Evolutionary conservation across 1,284 basidiomycete genomes (phyloP).

Genomic region (Rhodotorula sp.): DNA sequence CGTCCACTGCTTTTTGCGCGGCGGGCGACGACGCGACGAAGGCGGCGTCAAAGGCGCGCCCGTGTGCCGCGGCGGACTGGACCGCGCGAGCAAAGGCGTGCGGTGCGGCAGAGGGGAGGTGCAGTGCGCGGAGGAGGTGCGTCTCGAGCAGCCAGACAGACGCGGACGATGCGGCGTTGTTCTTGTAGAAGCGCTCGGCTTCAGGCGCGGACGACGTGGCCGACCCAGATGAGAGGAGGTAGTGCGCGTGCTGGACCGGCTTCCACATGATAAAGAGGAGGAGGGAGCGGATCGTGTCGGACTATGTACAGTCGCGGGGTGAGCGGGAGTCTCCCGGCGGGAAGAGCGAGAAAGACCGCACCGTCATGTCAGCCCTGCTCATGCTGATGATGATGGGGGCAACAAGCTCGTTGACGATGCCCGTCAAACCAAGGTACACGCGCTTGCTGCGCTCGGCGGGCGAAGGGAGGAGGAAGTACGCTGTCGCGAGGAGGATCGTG

Average conservation of each 20-base stretch:
- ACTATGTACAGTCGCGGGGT: background rate
- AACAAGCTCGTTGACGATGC: constrained; percentile 23
- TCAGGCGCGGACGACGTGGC: background rate
- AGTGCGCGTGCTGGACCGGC: constrained; percentile 21
- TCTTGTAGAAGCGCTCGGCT: constrained; percentile 15
- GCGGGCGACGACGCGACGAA: background rate
- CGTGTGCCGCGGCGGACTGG: background rate
- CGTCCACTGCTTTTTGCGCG: background rate
- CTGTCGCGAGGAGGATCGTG: constrained; percentile 31
- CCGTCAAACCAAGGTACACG: constrained; percentile 16
- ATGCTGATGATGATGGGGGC: constrained; percentile 13
- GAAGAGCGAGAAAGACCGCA: background rate
- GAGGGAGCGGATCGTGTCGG: constrained; percentile 12
- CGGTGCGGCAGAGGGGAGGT: background rate
- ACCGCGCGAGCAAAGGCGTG: background rate
- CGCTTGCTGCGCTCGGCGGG: background rate
- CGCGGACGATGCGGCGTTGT: constrained; percentile 8
- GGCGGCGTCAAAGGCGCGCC: background rate
- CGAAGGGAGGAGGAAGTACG: constrained; percentile 22
- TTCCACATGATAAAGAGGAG: constrained; percentile 20
- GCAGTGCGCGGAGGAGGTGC: constrained; percentile 7
- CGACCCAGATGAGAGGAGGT: background rate
- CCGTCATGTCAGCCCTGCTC: background rate
- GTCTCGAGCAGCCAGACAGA: background rate
- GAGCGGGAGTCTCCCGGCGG: background rate